Percentiles rank a stretch among this genome's conserved stretches.
Conservation (phyloP, 176 grass and related monocot genomes). For the Paspalum notatum region DNA sequence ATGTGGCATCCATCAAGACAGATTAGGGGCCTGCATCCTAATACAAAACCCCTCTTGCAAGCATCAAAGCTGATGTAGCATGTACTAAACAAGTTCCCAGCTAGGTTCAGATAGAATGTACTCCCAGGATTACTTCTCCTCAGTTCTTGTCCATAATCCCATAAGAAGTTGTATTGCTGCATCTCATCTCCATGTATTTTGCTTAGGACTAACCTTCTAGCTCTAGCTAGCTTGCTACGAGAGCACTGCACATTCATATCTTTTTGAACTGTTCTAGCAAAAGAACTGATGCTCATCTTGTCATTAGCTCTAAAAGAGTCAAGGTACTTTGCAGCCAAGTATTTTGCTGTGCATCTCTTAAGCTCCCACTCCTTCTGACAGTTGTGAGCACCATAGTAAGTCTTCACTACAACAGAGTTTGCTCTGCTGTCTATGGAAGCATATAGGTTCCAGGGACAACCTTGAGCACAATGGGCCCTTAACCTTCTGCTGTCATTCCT, state of each 20-base stretch:
- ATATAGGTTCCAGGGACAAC: not conserved
- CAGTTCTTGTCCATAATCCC: not conserved
- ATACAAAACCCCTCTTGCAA: not conserved
- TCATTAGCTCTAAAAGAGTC: not conserved
- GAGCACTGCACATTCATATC: not conserved
- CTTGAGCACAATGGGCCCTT: not conserved
- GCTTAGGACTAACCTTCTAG: not conserved
- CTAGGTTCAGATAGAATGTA: not conserved
- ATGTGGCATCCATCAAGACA: constrained; percentile 9
- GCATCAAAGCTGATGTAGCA: not conserved
- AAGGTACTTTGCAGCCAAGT: not conserved
- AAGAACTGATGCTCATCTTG: not conserved
- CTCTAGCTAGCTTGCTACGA: not conserved
- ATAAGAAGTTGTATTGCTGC: not conserved
- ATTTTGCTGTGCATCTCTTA: not conserved
- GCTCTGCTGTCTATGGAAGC: not conserved
- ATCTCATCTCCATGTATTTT: not conserved
- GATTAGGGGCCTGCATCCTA: not conserved
- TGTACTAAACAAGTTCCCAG: not conserved
- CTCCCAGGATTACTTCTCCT: not conserved
- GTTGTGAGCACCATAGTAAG: not conserved
- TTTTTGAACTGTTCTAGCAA: not conserved
- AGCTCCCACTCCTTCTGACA: not conserved
- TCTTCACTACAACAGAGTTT: not conserved
- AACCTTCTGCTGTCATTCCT: not conserved